Conservation (phyloP, 176 grass and related monocot species). For the Bothriochloa decipiens region DNA sequence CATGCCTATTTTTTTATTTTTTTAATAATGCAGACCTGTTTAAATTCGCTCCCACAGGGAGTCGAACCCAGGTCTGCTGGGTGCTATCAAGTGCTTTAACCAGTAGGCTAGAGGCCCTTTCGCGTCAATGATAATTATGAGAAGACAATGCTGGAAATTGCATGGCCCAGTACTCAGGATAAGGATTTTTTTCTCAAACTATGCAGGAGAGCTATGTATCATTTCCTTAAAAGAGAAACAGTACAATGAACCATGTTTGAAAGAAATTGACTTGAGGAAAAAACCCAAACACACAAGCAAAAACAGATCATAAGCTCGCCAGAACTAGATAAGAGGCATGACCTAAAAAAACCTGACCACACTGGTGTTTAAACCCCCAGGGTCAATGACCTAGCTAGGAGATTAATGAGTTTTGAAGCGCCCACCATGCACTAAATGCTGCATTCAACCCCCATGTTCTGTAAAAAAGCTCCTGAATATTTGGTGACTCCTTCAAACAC, state of each 20-base stretch:
- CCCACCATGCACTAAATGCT: neutral
- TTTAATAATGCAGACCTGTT: no score
- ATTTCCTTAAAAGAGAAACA: neutral
- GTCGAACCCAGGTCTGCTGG: no score
- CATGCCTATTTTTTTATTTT: no score
- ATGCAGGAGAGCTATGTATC: neutral
- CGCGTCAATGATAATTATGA: slow-evolving; percentile 21
- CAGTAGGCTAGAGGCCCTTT: no score
- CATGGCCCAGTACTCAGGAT: neutral
- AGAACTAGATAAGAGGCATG: neutral
- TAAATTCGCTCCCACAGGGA: no score
- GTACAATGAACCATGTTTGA: neutral
- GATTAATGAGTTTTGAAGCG: neutral
- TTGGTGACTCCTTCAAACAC: neutral
- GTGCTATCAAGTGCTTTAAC: no score
- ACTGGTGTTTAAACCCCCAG: neutral
- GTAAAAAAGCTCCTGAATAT: neutral
- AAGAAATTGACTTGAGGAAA: neutral
- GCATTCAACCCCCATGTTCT: neutral
- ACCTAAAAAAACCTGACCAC: neutral
- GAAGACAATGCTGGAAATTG: neutral
- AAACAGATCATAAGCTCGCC: neutral
- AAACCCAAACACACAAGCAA: neutral
- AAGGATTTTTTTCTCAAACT: neutral
- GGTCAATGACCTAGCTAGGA: neutral